phyloP scores from a whole-genome alignment of 352 stramenopile genomes.

The Blastocystis sp. region DNA sequence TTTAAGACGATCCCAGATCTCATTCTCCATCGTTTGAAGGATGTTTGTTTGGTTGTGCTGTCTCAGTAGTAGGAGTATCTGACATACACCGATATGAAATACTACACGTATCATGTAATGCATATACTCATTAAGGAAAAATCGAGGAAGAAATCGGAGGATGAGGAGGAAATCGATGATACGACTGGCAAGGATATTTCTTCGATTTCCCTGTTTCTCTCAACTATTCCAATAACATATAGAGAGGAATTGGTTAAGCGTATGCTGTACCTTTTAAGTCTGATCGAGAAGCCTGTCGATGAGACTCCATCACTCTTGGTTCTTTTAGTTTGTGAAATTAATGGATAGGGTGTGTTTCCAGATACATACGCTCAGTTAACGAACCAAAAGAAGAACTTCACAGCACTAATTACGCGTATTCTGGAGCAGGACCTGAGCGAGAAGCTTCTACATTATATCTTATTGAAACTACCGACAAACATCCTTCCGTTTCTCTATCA shows the following conservation, averaged over 20 bases:
- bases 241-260: conserved; percentile 40
- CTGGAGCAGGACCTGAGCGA: background rate
- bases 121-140: background rate
- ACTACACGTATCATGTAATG: background rate
- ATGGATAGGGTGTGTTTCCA: background rate
- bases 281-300: conserved; percentile 8
- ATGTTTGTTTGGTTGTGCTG: background rate
- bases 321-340: background rate
- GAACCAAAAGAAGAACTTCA: conserved; percentile 28
- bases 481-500: conserved; percentile 79
- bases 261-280: conserved; percentile 2
- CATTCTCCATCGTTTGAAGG: background rate
- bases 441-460: conserved; percentile 64
- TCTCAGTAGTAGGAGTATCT: conserved; percentile 27
- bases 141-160: background rate
- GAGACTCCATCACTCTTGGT: background rate
- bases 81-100: conserved; percentile 55
- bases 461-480: conserved; percentile 74
- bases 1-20: background rate
- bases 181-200: background rate
- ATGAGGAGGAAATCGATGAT: background rate
- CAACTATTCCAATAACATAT: background rate
- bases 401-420: background rate
- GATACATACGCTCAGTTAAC: background rate
- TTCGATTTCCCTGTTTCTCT: background rate